phyloP scores from a whole-genome alignment of 257 asterid species.

The Capsicum baccatum region DNA sequence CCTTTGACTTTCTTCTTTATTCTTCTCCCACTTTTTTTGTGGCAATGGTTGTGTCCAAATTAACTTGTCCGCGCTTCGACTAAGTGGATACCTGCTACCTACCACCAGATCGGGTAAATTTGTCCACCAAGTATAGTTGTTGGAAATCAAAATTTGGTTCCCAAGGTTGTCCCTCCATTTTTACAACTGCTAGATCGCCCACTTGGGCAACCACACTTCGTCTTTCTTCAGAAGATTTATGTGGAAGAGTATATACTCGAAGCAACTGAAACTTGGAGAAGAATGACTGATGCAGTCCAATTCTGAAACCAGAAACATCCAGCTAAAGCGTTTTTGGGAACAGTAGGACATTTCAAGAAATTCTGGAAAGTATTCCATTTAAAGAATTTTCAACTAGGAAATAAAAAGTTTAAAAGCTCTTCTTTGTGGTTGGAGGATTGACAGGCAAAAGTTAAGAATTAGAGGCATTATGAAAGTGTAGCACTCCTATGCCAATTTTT shows the following conservation, averaged over 20 bases:
- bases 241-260: neutral
- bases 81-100: too few species aligned
- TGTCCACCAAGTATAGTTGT: neutral
- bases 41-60: too few species aligned
- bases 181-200: conserved; percentile 16
- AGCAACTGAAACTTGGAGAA: conserved; percentile 7
- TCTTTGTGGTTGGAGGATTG: neutral
- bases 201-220: neutral
- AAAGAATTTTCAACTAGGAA: conserved; percentile 6
- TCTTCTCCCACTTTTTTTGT: too few species aligned
- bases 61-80: too few species aligned
- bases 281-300: conserved; percentile 11
- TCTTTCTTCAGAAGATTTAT: conserved; percentile 7
- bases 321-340: neutral
- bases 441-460: neutral
- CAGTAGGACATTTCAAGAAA: neutral
- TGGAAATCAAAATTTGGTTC: neutral
- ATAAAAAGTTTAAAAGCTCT: conserved; percentile 16
- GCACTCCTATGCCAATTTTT: conserved; percentile 16
- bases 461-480: conserved; percentile 4
- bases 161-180: conserved; percentile 14
- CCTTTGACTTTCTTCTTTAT: too few species aligned
- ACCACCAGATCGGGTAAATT: neutral
- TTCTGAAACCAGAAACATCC: neutral
- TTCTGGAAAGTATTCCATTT: conserved; percentile 9